Conservation (phyloP, 2,329 filamentous ascomycete species). For the Scedosporium apiospermum region DNA sequence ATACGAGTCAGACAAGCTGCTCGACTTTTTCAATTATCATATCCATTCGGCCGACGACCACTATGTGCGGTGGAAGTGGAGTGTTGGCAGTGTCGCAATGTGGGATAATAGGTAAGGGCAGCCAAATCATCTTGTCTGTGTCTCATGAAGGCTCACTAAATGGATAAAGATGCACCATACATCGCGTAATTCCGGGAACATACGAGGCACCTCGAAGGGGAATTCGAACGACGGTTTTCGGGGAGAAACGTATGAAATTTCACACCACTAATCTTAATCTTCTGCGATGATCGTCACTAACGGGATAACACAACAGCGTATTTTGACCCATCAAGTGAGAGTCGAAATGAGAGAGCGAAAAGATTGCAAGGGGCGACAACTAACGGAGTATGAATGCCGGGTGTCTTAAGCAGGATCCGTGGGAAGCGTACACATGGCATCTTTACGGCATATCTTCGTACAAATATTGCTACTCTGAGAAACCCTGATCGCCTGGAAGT, state of each 20-base stretch:
- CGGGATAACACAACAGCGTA: constrained; percentile 14
- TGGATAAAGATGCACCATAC: constrained; percentile 21
- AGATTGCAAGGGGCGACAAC: constrained; percentile 7
- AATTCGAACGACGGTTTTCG: constrained; percentile 32
- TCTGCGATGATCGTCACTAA: constrained; percentile 1
- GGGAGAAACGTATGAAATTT: constrained; percentile 29
- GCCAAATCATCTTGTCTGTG: not conserved
- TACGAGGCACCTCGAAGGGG: constrained; percentile 26
- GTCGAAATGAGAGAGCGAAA: constrained; percentile 13
- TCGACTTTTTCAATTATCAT: constrained; percentile 35
- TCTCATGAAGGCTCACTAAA: not conserved
- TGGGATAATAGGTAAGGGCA: constrained; percentile 34
- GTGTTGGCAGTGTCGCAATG: constrained; percentile 36
- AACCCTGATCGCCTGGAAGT: too few species aligned
- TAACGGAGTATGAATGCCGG: constrained; percentile 7
- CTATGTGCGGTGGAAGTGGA: constrained; percentile 40
- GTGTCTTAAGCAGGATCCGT: too few species aligned
- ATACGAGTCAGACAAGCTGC: constrained; percentile 33
- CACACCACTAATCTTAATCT: not conserved
- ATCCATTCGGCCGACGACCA: constrained; percentile 41
- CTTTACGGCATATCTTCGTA: too few species aligned
- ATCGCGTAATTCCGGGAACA: constrained; percentile 31
- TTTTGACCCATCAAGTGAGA: constrained; percentile 21
- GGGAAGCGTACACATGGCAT: too few species aligned
- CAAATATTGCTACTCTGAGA: too few species aligned